Percentiles rank a stretch among this genome's conserved stretches.
Conservation (phyloP, 257 asterid species). For the Lantana camara region DNA sequence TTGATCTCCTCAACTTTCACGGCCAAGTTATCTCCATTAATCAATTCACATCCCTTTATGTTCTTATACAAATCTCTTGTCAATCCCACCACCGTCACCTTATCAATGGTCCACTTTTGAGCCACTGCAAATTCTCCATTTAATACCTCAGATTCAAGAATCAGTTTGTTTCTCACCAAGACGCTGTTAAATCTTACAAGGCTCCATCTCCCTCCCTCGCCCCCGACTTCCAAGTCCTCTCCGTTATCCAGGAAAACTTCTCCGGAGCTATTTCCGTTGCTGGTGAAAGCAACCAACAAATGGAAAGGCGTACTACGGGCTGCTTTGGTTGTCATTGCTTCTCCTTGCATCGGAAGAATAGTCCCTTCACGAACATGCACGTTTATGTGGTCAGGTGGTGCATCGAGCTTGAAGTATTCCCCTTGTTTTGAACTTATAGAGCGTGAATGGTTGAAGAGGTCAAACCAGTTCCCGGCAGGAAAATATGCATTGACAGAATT, state of each 20-base stretch:
- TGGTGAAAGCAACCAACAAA: slow-evolving; percentile 41
- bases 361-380: slow-evolving; percentile 54
- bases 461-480: slow-evolving; percentile 69
- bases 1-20: slow-evolving; percentile 3
- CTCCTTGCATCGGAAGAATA: slow-evolving; percentile 61
- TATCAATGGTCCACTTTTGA: slow-evolving; percentile 40
- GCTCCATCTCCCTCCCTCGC: slow-evolving; percentile 51
- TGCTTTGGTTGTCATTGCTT: slow-evolving; percentile 53
- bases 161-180: slow-evolving; percentile 26
- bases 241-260: slow-evolving; percentile 66
- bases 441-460: slow-evolving; percentile 51
- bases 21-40: slow-evolving; percentile 17
- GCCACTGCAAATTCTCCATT: slow-evolving; percentile 43
- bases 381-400: slow-evolving; percentile 53
- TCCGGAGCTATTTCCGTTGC: slow-evolving; percentile 37
- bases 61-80: slow-evolving; percentile 16
- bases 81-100: slow-evolving; percentile 43
- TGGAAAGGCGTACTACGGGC: slow-evolving; percentile 52
- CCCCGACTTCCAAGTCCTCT: slow-evolving; percentile 51
- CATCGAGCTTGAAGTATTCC: slow-evolving; percentile 40
- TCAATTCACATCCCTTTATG: slow-evolving; percentile 26
- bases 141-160: slow-evolving; percentile 40
- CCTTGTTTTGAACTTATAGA: slow-evolving; percentile 36
- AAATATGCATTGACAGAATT: slow-evolving; percentile 53
- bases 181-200: slow-evolving; percentile 32